Evolutionary conservation across 2,329 filamentous ascomycete genomes (phyloP).

Genomic region (Cercospora sp.): DNA sequence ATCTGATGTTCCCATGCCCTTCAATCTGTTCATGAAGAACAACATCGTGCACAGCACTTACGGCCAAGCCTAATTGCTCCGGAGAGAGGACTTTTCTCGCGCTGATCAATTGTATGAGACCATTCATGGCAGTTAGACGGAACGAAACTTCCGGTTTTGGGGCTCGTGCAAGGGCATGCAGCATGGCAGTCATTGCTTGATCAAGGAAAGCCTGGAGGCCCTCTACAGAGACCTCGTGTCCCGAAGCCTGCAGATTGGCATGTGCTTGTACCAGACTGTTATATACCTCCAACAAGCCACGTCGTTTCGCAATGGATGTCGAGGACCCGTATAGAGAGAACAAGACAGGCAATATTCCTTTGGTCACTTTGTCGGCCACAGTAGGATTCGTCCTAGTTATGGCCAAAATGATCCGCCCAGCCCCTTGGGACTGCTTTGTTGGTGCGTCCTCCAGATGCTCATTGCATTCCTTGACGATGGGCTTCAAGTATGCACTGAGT

Average conservation of each 20-base stretch:
- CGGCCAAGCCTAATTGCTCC: conserved; percentile 50
- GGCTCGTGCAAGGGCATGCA: conserved; percentile 46
- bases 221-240: conserved; percentile 36
- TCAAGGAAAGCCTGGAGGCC: conserved; percentile 44
- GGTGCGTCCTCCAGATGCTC: conserved; percentile 68
- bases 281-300: conserved; percentile 62
- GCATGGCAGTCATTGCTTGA: conserved; percentile 46
- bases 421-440: conserved; percentile 66
- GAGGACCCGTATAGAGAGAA: conserved; percentile 62
- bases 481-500: conserved; percentile 56
- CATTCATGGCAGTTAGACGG: conserved; percentile 48
- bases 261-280: conserved; percentile 60
- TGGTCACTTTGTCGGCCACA: conserved; percentile 57
- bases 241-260: conserved; percentile 52
- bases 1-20: conserved; percentile 58
- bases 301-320: conserved; percentile 62
- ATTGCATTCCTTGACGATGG: conserved; percentile 66
- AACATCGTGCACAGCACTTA: conserved; percentile 62
- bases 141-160: conserved; percentile 53
- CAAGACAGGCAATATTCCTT: conserved; percentile 58
- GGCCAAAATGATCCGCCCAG: conserved; percentile 60
- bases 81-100: conserved; percentile 45
- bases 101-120: conserved; percentile 46
- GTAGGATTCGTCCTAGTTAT: conserved; percentile 57
- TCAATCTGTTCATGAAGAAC: conserved; percentile 60